Evolutionary conservation across 192 early-diverging fungal genomes (phyloP).

Genomic region (Linnemannia schmuckeri): DNA sequence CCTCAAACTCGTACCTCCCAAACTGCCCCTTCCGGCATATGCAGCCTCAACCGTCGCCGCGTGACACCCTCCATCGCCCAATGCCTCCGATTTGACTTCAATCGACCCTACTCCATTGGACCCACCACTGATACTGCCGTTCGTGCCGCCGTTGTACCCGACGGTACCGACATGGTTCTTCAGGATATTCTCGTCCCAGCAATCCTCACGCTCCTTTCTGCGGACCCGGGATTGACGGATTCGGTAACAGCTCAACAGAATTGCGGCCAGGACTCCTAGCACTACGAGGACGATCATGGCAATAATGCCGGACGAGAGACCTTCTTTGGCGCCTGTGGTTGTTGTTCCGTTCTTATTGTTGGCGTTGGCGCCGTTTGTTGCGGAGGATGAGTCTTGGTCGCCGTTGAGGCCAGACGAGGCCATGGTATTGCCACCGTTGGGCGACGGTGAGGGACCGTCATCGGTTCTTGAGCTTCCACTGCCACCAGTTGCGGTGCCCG

Average conservation of each 20-base stretch:
- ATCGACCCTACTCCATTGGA: not conserved
- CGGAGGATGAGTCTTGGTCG: not conserved
- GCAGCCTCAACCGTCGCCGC: not conserved
- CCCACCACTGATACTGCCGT: not conserved
- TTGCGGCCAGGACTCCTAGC: not conserved
- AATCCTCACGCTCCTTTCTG: not conserved
- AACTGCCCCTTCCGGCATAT: constrained; percentile 6
- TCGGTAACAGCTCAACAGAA: constrained; percentile 22
- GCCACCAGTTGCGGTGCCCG: not conserved
- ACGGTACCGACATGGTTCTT: constrained; percentile 16
- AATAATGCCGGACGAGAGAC: constrained; percentile 12
- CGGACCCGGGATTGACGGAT: constrained; percentile 14
- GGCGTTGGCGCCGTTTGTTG: not conserved
- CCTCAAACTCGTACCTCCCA: constrained; percentile 8
- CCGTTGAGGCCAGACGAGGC: not conserved
- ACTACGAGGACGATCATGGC: constrained; percentile 17
- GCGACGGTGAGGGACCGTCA: not conserved
- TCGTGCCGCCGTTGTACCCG: not conserved
- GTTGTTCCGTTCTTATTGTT: not conserved
- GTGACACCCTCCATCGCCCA: not conserved
- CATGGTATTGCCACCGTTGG: not conserved
- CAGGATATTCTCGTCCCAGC: constrained; percentile 27
- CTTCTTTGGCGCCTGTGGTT: not conserved
- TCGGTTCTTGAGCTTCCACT: not conserved
- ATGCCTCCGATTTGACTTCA: not conserved